These are phyloP conservation scores for Camellia japonica DNA, from an alignment of 148 eudicot species.

Conservation along the genomic window DNA sequence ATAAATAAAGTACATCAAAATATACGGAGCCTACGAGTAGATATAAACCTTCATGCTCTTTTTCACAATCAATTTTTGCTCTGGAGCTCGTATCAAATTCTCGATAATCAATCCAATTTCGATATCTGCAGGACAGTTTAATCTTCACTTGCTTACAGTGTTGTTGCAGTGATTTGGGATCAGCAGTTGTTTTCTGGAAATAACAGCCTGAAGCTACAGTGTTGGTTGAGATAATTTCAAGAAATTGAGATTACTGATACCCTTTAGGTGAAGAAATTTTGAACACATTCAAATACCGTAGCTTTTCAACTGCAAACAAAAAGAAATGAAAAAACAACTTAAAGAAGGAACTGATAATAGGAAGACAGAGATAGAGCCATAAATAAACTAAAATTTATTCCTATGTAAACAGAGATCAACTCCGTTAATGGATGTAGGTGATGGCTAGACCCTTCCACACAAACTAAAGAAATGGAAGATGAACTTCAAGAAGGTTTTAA, in stretches of 20 bases:
- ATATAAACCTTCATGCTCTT: slow-evolving; percentile 19
- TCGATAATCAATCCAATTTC: slow-evolving; percentile 10
- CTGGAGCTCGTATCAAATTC: slow-evolving; percentile 11
- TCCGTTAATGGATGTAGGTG: neutral
- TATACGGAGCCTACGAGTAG: neutral
- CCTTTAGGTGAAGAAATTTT: slow-evolving; percentile 1
- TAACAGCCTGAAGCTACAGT: neutral
- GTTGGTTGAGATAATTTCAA: too few species aligned
- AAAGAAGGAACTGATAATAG: neutral
- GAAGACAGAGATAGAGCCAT: too few species aligned
- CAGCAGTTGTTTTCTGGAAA: slow-evolving; percentile 8
- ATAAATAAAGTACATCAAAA: neutral
- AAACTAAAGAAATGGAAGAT: neutral
- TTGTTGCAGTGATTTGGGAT: neutral
- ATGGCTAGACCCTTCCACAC: neutral
- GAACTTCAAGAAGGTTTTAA: neutral
- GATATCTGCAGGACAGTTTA: slow-evolving; percentile 7
- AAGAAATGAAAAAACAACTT: neutral
- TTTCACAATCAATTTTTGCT: neutral
- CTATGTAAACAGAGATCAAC: neutral
- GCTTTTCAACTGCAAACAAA: neutral
- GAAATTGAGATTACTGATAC: too few species aligned
- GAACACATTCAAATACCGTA: neutral
- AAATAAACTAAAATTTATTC: neutral
- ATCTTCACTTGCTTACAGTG: neutral